These are phyloP conservation scores for Colletotrichum phormii DNA, from an alignment of 2,329 filamentous ascomycete species.

Conservation along the genomic window DNA sequence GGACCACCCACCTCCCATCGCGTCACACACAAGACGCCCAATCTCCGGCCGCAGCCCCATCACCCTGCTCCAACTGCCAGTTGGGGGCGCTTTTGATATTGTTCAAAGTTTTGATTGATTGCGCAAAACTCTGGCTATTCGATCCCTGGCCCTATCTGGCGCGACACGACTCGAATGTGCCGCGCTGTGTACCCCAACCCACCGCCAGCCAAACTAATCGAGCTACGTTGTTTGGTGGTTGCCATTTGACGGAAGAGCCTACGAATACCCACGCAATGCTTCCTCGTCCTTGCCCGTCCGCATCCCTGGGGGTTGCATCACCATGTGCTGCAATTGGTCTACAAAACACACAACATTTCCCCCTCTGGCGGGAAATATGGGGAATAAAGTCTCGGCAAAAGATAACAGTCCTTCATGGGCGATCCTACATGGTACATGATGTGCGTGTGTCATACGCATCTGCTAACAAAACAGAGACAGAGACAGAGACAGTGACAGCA, in stretches of 20 bases:
- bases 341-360: constrained; percentile 17
- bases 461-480: constrained; percentile 14
- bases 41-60: constrained; percentile 7
- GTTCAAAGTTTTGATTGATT: not conserved
- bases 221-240: not conserved
- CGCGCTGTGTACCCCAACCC: not conserved
- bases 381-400: constrained; percentile 35
- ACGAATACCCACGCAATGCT: not conserved
- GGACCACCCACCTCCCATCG: not conserved
- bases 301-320: constrained; percentile 18
- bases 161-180: not conserved
- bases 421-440: not conserved
- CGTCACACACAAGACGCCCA: not conserved
- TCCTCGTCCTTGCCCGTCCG: constrained; percentile 8
- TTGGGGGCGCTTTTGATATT: not conserved
- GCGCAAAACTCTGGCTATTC: not conserved
- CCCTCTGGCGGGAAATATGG: constrained; percentile 24
- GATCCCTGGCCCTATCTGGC: not conserved
- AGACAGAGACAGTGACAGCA: not conserved
- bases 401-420: constrained; percentile 23
- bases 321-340: constrained; percentile 21
- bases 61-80: constrained; percentile 1
- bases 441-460: constrained; percentile 19
- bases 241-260: not conserved
- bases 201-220: constrained; percentile 2